Evolutionary conservation across 2,329 filamentous ascomycete species (phyloP).

Genomic region (Pyrenochaeta sp.): DNA sequence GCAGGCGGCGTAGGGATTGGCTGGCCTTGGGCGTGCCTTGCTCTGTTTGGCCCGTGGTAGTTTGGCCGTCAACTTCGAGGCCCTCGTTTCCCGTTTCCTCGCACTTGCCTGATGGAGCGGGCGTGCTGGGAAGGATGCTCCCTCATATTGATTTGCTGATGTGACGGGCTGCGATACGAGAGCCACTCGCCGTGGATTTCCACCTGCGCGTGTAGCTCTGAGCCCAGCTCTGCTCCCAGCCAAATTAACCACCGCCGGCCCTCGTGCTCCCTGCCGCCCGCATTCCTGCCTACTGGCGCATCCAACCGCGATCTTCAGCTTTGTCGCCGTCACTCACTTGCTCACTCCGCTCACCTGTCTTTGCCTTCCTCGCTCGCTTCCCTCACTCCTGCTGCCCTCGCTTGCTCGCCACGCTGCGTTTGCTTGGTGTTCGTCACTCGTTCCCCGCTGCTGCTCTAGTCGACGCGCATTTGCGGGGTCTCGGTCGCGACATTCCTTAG

Average conservation of each 20-base stretch:
- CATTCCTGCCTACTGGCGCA: conserved; percentile 1
- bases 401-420: not conserved
- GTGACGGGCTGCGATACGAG: conserved; percentile 5
- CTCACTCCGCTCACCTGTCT: not conserved
- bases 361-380: conserved; percentile 1
- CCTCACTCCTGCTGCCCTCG: not conserved
- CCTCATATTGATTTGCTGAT: conserved; percentile 12
- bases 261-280: not conserved
- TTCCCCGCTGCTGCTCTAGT: conserved; percentile 2
- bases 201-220: not conserved
- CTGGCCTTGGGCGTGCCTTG: not conserved
- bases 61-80: not conserved
- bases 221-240: too few species aligned
- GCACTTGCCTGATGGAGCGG: conserved; percentile 7
- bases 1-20: not conserved
- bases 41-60: not conserved
- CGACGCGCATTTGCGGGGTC: conserved; percentile 6
- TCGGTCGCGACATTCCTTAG: conserved; percentile 4
- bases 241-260: conserved; percentile 1
- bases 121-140: not conserved
- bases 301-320: conserved; percentile 8
- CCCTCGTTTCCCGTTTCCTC: not conserved
- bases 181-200: not conserved
- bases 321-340: conserved; percentile 7
- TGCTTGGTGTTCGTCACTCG: conserved; percentile 2